Conservation (phyloP, 2,329 filamentous ascomycete genomes). For the Beauveria varroae region DNA sequence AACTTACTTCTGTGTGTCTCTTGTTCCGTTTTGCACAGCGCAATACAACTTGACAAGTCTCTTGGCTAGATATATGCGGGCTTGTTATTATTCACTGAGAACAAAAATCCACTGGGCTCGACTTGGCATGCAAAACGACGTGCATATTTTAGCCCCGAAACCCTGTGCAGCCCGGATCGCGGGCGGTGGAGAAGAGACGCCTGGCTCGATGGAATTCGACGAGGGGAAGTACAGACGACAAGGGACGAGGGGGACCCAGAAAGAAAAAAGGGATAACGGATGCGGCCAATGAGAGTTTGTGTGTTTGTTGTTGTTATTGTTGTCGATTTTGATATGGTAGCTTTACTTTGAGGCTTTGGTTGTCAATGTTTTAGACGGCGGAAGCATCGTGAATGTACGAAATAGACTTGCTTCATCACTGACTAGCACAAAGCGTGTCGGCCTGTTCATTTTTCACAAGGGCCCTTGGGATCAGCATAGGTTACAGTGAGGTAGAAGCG, state of each 20-base stretch:
- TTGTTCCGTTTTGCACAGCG: too few species aligned
- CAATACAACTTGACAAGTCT: not conserved
- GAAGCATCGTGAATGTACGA: not conserved
- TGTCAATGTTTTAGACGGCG: not conserved
- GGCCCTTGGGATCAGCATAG: not conserved
- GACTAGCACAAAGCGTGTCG: not conserved
- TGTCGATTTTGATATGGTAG: not conserved
- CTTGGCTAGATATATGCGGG: too few species aligned
- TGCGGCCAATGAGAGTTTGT: not conserved
- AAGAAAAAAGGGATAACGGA: not conserved
- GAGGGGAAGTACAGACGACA: not conserved
- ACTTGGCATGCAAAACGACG: conserved; percentile 8
- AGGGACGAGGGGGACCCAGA: not conserved
- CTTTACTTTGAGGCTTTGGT: not conserved
- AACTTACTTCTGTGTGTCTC: too few species aligned
- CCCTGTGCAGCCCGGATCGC: conserved; percentile 8
- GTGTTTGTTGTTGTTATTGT: not conserved
- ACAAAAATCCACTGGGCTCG: not conserved
- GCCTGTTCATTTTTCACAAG: not conserved
- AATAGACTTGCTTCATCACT: too few species aligned
- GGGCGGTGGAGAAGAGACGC: not conserved
- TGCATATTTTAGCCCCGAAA: conserved; percentile 1
- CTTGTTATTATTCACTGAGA: not conserved
- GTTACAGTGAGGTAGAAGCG: not conserved
- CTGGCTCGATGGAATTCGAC: conserved; percentile 3